Evolutionary conservation across 805 yeast genomes (phyloP).

Genomic region (Saturnispora kantuleensis): DNA sequence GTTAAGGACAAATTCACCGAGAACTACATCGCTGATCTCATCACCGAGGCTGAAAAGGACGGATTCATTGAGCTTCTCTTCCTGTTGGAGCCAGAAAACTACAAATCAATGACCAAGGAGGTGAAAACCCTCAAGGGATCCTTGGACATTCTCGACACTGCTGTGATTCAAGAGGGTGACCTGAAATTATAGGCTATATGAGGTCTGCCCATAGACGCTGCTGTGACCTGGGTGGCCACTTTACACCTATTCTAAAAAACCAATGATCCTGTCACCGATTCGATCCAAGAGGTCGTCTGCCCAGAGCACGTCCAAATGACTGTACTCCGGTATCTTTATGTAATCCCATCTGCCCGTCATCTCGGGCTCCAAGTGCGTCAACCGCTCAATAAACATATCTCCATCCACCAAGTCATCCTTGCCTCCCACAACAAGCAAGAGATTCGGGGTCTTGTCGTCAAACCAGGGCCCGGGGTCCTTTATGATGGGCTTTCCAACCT

Average conservation of each 20-base stretch:
- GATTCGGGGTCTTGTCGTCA: slow-evolving; percentile 39
- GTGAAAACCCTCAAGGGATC: slow-evolving; percentile 34
- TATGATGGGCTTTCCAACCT: slow-evolving; percentile 37
- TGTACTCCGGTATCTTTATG: slow-evolving; percentile 48
- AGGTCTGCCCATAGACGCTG: slow-evolving; percentile 10
- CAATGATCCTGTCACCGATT: slow-evolving; percentile 44
- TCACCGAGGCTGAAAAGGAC: slow-evolving; percentile 9
- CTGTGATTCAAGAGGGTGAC: slow-evolving; percentile 19
- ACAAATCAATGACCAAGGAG: slow-evolving; percentile 30
- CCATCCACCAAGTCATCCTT: slow-evolving; percentile 76
- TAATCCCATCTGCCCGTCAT: slow-evolving; percentile 29
- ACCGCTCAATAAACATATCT: slow-evolving; percentile 50
- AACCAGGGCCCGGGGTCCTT: slow-evolving; percentile 50
- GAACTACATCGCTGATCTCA: slow-evolving; percentile 10
- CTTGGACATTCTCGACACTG: slow-evolving; percentile 33
- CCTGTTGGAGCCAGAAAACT: slow-evolving; percentile 18
- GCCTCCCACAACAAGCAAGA: slow-evolving; percentile 62
- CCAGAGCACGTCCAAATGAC: slow-evolving; percentile 92
- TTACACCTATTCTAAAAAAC: slow-evolving; percentile 20
- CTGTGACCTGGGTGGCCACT: slow-evolving; percentile 11
- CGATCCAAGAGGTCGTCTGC: slow-evolving; percentile 62
- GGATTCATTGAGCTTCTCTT: slow-evolving; percentile 13
- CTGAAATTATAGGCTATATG: not conserved
- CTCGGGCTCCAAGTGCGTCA: slow-evolving; percentile 48
- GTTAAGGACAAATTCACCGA: slow-evolving; percentile 19